Base-by-base conservation (phyloP, 2,329 filamentous ascomycete species). In the Fusarium sp. region DNA sequence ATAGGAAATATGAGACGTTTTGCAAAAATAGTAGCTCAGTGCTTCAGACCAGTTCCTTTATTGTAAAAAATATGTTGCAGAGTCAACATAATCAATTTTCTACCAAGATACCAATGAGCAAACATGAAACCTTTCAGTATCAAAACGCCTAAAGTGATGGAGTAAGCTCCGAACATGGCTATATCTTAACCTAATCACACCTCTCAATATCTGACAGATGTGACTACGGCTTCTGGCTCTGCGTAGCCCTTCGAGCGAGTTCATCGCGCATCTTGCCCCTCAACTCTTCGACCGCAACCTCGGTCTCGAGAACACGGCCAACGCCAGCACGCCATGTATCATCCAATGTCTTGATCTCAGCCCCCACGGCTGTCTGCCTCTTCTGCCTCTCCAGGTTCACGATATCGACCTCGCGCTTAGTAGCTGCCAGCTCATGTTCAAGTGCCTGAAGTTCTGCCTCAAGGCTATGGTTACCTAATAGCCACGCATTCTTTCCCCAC, bases 401-500 rank as follows among this genome's bases (percentile, higher is more conserved):
- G 37, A 86, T 77, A 76, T 97, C 94, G 47, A 94, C 86, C 68
- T 92, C 88, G 60, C 85, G 83, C 77, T 89, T 90, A 20, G 86
- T 81, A 39, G 83, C 84, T 15, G 88, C 89, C 49, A 98, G 83
- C 73, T 97, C 93, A 44, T 83, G 83, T 83, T 98, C 95, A 25
- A 96, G 75, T 14, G 78, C 78, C 50, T 85, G 84, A 22, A 80
- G 71, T 41, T 93, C 86, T 43, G 88, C 87, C 80, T 97, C 95
- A 20, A 94, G 79, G 70, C 92, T 88, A 72, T 90, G 88, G 78
- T 99, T 99, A 7, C 88, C 88, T 10, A 97, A 86, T 56, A 99
- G 84, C 95, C 96, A 98, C 11, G 93, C 91, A 78, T 97, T 97
- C 80, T 93, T 93, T 70, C 95, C 96, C 78, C 90, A 90, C 50